phyloP scores from a whole-genome alignment of 306 rosid species.

The Parietaria judaica region DNA sequence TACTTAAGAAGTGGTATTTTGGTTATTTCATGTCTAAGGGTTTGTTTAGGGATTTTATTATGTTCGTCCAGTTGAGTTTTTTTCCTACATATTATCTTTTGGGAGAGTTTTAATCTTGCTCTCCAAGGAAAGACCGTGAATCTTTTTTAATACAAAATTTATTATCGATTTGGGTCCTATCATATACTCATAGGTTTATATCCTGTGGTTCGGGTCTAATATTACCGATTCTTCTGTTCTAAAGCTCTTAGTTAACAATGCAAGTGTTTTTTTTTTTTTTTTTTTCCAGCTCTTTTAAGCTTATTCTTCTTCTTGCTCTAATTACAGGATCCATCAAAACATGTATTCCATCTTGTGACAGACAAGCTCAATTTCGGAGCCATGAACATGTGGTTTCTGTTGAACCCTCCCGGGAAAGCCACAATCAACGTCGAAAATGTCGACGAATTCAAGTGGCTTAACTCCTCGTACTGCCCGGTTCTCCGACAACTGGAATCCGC shows the following conservation, averaged over 20 bases:
- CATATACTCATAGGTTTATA: too few species aligned
- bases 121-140: too few species aligned
- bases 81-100: too few species aligned
- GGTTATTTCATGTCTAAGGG: too few species aligned
- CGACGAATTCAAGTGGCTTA: constrained; percentile 89
- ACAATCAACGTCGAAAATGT: constrained; percentile 87
- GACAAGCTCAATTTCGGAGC: constrained; percentile 96
- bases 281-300: constrained; percentile 14
- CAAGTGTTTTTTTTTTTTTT: constrained; percentile 15
- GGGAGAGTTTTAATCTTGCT: too few species aligned
- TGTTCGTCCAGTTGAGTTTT: too few species aligned
- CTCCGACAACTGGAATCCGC: constrained; percentile 90
- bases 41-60: too few species aligned
- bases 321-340: constrained; percentile 83
- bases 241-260: background rate
- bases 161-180: too few species aligned
- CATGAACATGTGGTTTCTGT: constrained; percentile 97
- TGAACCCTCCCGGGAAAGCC: constrained; percentile 93
- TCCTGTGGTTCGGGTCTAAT: too few species aligned
- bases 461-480: constrained; percentile 94
- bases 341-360: constrained; percentile 89
- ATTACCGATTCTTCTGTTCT: constrained; percentile 1
- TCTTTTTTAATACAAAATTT: too few species aligned
- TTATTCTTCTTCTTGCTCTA: constrained; percentile 20
- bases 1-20: too few species aligned